A percentile compares a stretch with the other conserved stretches of the same genome.
phyloP scores from a whole-genome alignment of 192 early-diverging fungal species.

The Podochytrium sp. region DNA sequence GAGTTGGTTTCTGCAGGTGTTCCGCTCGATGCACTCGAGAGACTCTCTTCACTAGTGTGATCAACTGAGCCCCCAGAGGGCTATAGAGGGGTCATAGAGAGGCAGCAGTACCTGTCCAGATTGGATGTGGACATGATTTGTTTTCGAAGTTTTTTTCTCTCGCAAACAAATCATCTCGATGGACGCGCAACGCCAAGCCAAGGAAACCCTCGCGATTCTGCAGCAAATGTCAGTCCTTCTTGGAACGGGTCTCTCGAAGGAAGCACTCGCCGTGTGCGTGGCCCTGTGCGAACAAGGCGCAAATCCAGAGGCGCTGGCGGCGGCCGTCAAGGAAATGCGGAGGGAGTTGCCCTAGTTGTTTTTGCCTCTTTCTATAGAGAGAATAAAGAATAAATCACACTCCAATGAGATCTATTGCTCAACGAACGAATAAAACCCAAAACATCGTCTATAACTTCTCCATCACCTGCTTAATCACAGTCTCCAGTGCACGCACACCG shows the following conservation, averaged over 20 bases:
- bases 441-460: no score
- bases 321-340: constrained; percentile 54
- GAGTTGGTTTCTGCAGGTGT: no score
- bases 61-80: no score
- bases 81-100: not conserved
- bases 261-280: constrained; percentile 74
- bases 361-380: no score
- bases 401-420: no score
- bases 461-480: no score
- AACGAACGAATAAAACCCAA: no score
- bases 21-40: no score
- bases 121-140: constrained; percentile 1
- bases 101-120: constrained; percentile 11
- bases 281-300: constrained; percentile 79
- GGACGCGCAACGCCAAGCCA: not conserved
- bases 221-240: constrained; percentile 75
- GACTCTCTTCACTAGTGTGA: no score
- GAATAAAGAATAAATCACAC: no score
- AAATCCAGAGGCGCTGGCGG: constrained; percentile 78
- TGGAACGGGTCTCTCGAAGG: constrained; percentile 73
- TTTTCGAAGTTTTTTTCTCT: not conserved
- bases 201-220: constrained; percentile 54
- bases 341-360: not conserved
- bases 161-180: not conserved
- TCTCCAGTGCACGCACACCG: constrained; percentile 83